Evolutionary conservation across 2,329 filamentous ascomycete genomes (phyloP), one percentile per base, ranked within the genome.

Genomic region (Venturia oleaginea): DNA sequence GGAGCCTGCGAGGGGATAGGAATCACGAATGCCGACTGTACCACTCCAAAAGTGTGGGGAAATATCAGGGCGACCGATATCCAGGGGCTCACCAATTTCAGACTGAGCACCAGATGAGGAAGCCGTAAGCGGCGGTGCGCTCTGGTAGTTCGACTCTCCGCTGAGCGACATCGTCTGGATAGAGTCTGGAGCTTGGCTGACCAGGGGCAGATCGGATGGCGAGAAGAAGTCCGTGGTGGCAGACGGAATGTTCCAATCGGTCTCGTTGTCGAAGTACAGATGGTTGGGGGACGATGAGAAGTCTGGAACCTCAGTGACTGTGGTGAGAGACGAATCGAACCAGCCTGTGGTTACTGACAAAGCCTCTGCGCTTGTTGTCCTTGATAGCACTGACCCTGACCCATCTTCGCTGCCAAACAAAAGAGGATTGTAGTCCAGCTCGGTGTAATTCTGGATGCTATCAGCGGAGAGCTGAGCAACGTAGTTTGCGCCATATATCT

Each of bases 121-220:
- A 30, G 71, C 72, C n/a, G 75, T 76, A 7, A 77, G 72, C 34
- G 74, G 74, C 34, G 75, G 75, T 17, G 71, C 72, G 66, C 75
- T 76, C 55, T 73, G 72, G 61, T 73, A 62, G 42, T 66, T 75
- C 0, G 75, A 77, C 65, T 77, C 75, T 30, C 75, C 75, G 63
- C 74, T 76, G 57, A 76, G 73, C 11, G 75, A 77, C 17, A 74
- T 72, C 2, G 74, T 74, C 66, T 77, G 74, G 2, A 71, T 65
- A 64, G 74, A 67, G 48, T 67, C 71, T 59, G 75, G 71, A 43
- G 67, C 69, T 67, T 75, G 75, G 66, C 68, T 74, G 59, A 74
- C 72, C 17, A 77, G 68, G 7, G 76, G 76, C 38, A 77, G 72
- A 64, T 77, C 76, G 4, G 72, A 72, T 63, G 76, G 74, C 60